phyloP scores from a whole-genome alignment of 2,329 filamentous ascomycete genomes.

The Fusarium lateritium region DNA sequence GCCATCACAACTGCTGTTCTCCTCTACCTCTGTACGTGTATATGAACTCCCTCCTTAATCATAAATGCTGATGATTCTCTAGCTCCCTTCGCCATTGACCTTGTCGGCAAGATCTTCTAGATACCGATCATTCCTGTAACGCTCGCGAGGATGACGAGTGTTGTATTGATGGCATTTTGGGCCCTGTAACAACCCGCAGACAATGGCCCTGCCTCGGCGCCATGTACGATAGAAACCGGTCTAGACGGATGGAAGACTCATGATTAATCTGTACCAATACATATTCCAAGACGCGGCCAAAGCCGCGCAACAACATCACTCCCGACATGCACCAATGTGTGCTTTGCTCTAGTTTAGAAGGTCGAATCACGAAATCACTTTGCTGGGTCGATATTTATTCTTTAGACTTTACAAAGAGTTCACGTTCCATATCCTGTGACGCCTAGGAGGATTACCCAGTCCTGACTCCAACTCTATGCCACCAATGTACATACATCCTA shows the following conservation, averaged over 20 bases:
- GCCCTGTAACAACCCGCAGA: slow-evolving; percentile 19
- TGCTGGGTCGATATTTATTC: slow-evolving; percentile 23
- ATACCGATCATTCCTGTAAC: slow-evolving; percentile 1
- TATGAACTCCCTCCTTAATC: not conserved
- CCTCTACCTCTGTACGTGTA: slow-evolving; percentile 81
- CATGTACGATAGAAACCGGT: slow-evolving; percentile 47
- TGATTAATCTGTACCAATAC: slow-evolving; percentile 48
- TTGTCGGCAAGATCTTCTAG: slow-evolving; percentile 62
- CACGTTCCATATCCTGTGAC: slow-evolving; percentile 40
- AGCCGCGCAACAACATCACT: slow-evolving; percentile 38
- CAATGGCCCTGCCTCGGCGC: slow-evolving; percentile 24
- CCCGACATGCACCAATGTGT: slow-evolving; percentile 17
- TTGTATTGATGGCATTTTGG: slow-evolving; percentile 19
- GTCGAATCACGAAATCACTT: slow-evolving; percentile 12
- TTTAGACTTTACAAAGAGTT: slow-evolving; percentile 32
- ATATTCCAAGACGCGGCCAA: slow-evolving; percentile 30
- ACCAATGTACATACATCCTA: slow-evolving; percentile 41
- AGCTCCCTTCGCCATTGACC: slow-evolving; percentile 73
- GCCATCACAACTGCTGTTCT: slow-evolving; percentile 76
- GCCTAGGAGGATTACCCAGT: slow-evolving; percentile 44
- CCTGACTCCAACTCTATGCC: slow-evolving; percentile 42
- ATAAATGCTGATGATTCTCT: slow-evolving; percentile 17
- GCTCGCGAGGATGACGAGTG: slow-evolving; percentile 10
- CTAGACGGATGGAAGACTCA: slow-evolving; percentile 40
- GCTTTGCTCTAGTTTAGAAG: not conserved